Evolutionary conservation across 805 yeast species (phyloP), one percentile per base, ranked within the genome.

Genomic region (Pichia californica): DNA sequence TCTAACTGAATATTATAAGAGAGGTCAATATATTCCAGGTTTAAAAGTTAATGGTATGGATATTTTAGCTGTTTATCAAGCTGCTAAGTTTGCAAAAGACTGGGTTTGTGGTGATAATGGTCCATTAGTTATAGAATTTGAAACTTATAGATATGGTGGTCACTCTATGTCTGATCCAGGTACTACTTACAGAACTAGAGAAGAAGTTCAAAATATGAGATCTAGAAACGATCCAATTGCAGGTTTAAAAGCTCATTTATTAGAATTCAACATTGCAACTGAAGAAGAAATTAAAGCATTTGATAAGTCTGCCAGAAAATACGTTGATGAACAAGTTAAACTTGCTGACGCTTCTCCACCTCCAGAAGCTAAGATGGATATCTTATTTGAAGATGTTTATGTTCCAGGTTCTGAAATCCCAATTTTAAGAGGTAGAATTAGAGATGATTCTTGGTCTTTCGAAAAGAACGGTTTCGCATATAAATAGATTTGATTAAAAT

Each of bases 131-230:
- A 64, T 93, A 56, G 99, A 93, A 76, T 93, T 84, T 71, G 97
- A 89, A 75, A 93, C 99, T 58, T 93, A 93, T 75, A 85, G 99
- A 78, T 93, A 93, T 68, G 98, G 98, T 76, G 99, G 99, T 69
- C 99, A 93, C 81, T 93, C 99, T 57, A 93, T 93, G 98, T 91
- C 98, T 56, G 99, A 93, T 73, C 99, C 99, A 62, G 99, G 99
- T 78, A 93, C 99, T 68, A 93, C 99, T 55, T 93, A 93, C 83
- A 85, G 99, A 81, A 93, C 99, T 64, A 89, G 99, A 77, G 99
- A 93, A 74, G 99, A 93, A 76, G 93, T 93, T 57, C 97, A 89
- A 74, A 91, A 91, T 76, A 89, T 93, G 97, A 86, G 99, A 77
- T 88, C 98, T 35, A 85, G 88, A 76, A 88, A 85, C 67, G 99